These are phyloP conservation scores for Acanthamoeba royreba DNA, from an alignment of 208 protist species.

Conservation along the genomic window DNA sequence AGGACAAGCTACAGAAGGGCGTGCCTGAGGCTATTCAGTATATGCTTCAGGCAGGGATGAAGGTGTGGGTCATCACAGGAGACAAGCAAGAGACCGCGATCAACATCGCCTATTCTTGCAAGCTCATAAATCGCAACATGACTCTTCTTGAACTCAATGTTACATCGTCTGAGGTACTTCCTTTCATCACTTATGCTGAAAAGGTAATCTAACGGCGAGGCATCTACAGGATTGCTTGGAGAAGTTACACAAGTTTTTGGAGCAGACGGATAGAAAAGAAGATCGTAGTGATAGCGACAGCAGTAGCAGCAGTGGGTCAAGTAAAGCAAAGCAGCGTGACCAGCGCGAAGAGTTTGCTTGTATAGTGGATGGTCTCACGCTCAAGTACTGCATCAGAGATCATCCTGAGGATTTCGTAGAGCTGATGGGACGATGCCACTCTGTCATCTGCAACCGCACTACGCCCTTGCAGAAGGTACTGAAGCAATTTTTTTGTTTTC, in stretches of 20 bases:
- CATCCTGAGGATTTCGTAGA: neutral
- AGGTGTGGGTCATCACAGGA: slow-evolving; percentile 95
- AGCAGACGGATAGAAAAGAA: neutral
- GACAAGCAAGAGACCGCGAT: slow-evolving; percentile 89
- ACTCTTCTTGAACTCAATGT: neutral
- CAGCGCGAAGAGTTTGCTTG: neutral
- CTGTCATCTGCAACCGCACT: slow-evolving; percentile 93
- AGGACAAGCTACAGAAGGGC: slow-evolving; percentile 95
- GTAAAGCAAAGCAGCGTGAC: neutral
- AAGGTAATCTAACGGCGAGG: too few relatives aligned
- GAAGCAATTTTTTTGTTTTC: slow-evolving; percentile 64
- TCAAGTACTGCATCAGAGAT: too few relatives aligned
- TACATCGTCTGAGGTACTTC: neutral
- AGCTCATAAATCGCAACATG: neutral
- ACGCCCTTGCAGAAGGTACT: slow-evolving; percentile 90
- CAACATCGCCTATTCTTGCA: slow-evolving; percentile 62
- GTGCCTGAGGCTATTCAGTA: slow-evolving; percentile 89
- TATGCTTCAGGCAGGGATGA: slow-evolving; percentile 63
- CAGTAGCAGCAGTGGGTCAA: neutral
- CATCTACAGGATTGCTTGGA: neutral
- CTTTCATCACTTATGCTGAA: too few relatives aligned
- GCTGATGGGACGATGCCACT: slow-evolving; percentile 3
- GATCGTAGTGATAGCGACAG: neutral
- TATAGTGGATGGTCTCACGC: neutral
- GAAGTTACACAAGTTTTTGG: neutral